Evolutionary conservation across 371 early-diverging fungal species (phyloP).

Genomic region (Batrachochytrium dendrobatidis): DNA sequence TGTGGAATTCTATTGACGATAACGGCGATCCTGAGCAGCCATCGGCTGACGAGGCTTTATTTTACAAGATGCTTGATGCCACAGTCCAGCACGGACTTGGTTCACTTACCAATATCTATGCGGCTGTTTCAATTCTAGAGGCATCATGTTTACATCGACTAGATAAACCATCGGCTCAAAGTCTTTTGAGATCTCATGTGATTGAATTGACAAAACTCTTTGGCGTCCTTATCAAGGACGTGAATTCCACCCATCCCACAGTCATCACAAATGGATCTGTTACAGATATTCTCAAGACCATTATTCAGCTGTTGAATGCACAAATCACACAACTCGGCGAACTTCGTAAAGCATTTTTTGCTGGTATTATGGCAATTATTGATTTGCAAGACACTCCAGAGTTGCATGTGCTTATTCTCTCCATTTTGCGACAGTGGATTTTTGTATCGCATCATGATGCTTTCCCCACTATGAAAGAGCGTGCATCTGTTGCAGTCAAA

Average conservation of each 20-base stretch:
- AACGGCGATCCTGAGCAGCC: constrained; percentile 6
- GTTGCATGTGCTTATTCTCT: constrained; percentile 66
- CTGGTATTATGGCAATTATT: constrained; percentile 71
- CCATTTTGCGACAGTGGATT: constrained; percentile 86
- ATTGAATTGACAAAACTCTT: constrained; percentile 75
- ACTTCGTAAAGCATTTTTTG: constrained; percentile 77
- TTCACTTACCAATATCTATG: constrained; percentile 59
- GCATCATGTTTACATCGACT: constrained; percentile 60
- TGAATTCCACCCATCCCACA: constrained; percentile 21
- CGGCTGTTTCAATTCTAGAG: constrained; percentile 63
- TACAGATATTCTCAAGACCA: constrained; percentile 27
- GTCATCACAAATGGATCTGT: background rate
- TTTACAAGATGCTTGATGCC: constrained; percentile 53
- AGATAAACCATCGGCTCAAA: constrained; percentile 42
- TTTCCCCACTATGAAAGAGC: constrained; percentile 94
- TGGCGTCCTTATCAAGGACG: constrained; percentile 76
- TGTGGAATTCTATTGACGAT: constrained; percentile 30
- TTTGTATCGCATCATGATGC: constrained; percentile 58
- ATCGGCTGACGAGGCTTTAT: constrained; percentile 44
- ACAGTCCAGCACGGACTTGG: constrained; percentile 59
- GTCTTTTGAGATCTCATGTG: constrained; percentile 48
- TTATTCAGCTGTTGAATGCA: constrained; percentile 66
- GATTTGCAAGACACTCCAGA: constrained; percentile 69
- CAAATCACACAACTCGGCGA: constrained; percentile 79
- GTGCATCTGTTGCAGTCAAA: constrained; percentile 79